These are phyloP conservation scores for Suillus occidentalis DNA, from an alignment of 768 basidiomycete genomes.

Conservation along the genomic window DNA sequence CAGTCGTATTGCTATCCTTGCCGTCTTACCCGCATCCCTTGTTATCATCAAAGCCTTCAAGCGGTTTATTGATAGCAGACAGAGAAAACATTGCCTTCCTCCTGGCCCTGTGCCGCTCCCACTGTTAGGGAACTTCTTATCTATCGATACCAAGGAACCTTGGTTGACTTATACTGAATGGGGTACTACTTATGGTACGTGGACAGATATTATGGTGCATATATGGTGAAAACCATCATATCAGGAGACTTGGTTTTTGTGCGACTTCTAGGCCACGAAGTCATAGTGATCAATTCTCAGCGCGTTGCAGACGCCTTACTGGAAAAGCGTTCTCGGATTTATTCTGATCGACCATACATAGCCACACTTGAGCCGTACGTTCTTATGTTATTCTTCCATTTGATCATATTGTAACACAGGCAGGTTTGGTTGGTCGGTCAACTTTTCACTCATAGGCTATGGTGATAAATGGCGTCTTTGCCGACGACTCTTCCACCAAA, in stretches of 20 bases:
- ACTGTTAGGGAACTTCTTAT: constrained; percentile 35
- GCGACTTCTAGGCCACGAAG: constrained; percentile 3
- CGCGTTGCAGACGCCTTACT: constrained; percentile 2
- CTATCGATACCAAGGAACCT: constrained; percentile 28
- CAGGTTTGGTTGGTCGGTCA: constrained; percentile 6
- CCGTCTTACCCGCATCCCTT: too few relatives aligned
- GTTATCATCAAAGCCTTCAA: too few relatives aligned
- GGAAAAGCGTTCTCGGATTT: constrained; percentile 10
- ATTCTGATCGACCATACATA: constrained; percentile 9
- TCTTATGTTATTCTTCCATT: neutral
- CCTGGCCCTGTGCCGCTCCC: constrained; percentile 37
- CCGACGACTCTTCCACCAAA: neutral
- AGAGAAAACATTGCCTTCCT: constrained; percentile 20
- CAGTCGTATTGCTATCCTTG: neutral
- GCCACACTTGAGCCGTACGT: constrained; percentile 2
- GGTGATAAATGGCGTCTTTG: constrained; percentile 27
- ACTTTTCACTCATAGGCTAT: neutral
- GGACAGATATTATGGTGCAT: neutral
- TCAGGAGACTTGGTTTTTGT: constrained; percentile 5
- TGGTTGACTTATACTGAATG: constrained; percentile 35
- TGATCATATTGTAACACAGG: neutral
- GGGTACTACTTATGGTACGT: constrained; percentile 26
- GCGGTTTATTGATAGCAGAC: neutral
- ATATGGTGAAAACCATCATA: neutral
- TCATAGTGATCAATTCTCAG: constrained; percentile 5